Percentiles rank a stretch among this genome's conserved stretches.
Conservation (phyloP, 495 filamentous ascomycete species). For the Lasiosphaeria ovina region DNA sequence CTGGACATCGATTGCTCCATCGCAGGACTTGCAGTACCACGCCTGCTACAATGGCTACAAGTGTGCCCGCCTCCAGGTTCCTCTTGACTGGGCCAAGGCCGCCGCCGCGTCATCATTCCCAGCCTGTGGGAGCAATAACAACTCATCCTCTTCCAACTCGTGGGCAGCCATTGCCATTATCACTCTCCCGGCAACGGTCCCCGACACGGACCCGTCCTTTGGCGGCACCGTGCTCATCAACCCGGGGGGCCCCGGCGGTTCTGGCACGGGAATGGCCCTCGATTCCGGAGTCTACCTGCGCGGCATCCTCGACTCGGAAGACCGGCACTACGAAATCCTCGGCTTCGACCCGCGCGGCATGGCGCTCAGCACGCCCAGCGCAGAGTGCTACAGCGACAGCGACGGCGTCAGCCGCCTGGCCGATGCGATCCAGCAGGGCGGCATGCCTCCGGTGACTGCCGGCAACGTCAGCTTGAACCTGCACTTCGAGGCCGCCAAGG, state of each 20-base stretch:
- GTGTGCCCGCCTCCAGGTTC: slow-evolving; percentile 47
- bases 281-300: slow-evolving; percentile 28
- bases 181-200: slow-evolving; percentile 34
- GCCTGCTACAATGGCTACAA: slow-evolving; percentile 36
- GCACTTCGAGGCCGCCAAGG: neutral
- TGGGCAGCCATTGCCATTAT: slow-evolving; percentile 36
- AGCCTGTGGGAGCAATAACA: slow-evolving; percentile 9
- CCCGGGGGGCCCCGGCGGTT: slow-evolving; percentile 48
- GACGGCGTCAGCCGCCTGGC: slow-evolving; percentile 6
- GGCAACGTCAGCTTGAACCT: neutral
- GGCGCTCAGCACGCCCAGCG: slow-evolving; percentile 35
- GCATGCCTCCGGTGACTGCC: neutral
- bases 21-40: slow-evolving; percentile 29
- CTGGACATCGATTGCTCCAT: slow-evolving; percentile 29
- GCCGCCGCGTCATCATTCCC: neutral
- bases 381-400: slow-evolving; percentile 36
- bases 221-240: slow-evolving; percentile 44
- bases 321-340: slow-evolving; percentile 35
- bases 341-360: slow-evolving; percentile 48
- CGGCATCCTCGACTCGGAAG: slow-evolving; percentile 30
- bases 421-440: neutral
- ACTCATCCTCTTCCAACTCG: neutral
- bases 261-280: slow-evolving; percentile 30
- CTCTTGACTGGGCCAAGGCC: slow-evolving; percentile 40
- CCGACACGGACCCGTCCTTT: slow-evolving; percentile 23